Evolutionary conservation across 352 stramenopile genomes (phyloP).

Genomic region (Plasmopara halstedii): DNA sequence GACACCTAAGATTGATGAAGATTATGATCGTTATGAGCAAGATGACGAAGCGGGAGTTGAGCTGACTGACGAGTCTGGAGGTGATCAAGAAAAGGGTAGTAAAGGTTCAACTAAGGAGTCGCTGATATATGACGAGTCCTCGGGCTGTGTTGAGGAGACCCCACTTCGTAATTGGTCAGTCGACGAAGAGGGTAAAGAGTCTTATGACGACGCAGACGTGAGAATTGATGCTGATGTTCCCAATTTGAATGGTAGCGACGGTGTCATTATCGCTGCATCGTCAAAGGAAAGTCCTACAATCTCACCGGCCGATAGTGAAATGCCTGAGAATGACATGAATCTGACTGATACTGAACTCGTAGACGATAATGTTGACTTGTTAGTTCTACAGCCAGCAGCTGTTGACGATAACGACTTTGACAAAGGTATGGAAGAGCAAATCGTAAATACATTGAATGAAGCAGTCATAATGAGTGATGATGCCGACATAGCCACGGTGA

Average conservation of each 20-base stretch:
- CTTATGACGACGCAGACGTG: not conserved
- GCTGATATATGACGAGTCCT: not conserved
- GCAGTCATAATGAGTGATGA: not conserved
- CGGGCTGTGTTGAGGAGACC: not conserved
- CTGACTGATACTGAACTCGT: not conserved
- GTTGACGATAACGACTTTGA: not conserved
- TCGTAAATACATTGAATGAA: not conserved
- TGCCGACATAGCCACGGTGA: not conserved
- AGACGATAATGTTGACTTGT: not conserved
- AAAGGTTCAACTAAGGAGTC: not conserved
- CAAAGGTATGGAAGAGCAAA: not conserved
- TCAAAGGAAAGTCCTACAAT: not conserved
- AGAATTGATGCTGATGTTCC: not conserved
- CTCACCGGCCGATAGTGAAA: not conserved
- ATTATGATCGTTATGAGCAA: slow-evolving; percentile 2
- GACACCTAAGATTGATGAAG: slow-evolving; percentile 1
- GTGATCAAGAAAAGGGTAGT: slow-evolving; percentile 3
- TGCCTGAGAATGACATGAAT: not conserved
- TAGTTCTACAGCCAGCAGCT: not conserved
- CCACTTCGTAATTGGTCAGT: too few relatives aligned
- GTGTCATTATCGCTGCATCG: not conserved
- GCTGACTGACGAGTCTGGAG: not conserved
- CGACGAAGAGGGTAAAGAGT: not conserved
- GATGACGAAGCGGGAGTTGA: not conserved
- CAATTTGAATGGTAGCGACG: not conserved